Percentiles rank a stretch among this genome's conserved stretches.
Evolutionary conservation across 2,329 filamentous ascomycete genomes (phyloP).

Genomic region (Trichocomaceae sp.): DNA sequence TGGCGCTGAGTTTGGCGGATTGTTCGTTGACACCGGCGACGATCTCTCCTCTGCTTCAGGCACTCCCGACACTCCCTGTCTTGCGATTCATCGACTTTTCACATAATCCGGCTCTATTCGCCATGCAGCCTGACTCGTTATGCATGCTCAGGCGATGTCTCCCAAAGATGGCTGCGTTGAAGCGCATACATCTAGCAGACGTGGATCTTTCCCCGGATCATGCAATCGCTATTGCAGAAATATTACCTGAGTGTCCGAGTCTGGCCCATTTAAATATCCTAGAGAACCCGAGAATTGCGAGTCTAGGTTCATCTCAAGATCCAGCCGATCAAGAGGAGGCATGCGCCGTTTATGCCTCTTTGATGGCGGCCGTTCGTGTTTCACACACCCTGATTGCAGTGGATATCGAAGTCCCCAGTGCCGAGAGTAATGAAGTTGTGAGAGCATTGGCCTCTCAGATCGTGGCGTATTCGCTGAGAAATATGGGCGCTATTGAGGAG

Average conservation of each 20-base stretch:
- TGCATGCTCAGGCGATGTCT: conserved; percentile 73
- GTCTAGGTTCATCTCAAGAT: conserved; percentile 69
- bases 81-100: conserved; percentile 89
- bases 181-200: conserved; percentile 79
- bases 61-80: conserved; percentile 60
- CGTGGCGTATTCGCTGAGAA: conserved; percentile 87
- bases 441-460: conserved; percentile 89
- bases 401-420: conserved; percentile 80
- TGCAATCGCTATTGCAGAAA: conserved; percentile 82
- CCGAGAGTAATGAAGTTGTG: conserved; percentile 79
- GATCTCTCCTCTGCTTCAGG: conserved; percentile 68
- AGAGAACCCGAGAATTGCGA: conserved; percentile 60
- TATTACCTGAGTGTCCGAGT: conserved; percentile 73
- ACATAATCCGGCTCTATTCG: conserved; percentile 77
- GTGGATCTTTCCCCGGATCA: conserved; percentile 80
- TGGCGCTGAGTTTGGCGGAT: conserved; percentile 77
- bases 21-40: conserved; percentile 71
- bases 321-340: conserved; percentile 85
- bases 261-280: conserved; percentile 83
- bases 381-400: conserved; percentile 79
- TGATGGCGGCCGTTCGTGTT: conserved; percentile 79
- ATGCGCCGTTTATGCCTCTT: conserved; percentile 83
- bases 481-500: conserved; percentile 68
- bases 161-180: conserved; percentile 68
- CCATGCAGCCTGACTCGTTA: conserved; percentile 64